phyloP scores from a whole-genome alignment of 768 basidiomycete species.

The Hydnomerulius pinastri region DNA sequence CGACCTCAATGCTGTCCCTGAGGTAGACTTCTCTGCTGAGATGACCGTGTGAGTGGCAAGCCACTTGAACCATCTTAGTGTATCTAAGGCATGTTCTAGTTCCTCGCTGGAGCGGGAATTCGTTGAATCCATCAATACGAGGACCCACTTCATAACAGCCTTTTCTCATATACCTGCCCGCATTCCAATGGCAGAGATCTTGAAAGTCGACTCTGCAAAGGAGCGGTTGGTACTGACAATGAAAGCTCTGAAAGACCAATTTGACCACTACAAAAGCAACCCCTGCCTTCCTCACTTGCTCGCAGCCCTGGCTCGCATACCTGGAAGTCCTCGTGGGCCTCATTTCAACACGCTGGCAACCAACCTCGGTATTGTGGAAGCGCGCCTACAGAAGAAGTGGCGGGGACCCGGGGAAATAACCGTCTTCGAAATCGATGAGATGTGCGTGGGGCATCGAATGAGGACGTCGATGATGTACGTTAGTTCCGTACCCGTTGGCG shows the following conservation, averaged over 20 bases:
- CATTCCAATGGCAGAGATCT: constrained; percentile 2
- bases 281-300: constrained; percentile 6
- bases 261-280: neutral
- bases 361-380: constrained; percentile 1
- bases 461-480: constrained; percentile 1
- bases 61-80: no score
- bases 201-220: neutral
- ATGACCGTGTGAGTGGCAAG: constrained; percentile 5
- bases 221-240: constrained; percentile 2
- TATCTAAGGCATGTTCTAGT: neutral
- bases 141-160: constrained; percentile 4
- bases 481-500: neutral
- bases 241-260: neutral
- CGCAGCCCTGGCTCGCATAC: neutral
- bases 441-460: constrained; percentile 5
- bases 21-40: constrained; percentile 7
- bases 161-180: constrained; percentile 3
- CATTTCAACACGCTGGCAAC: neutral
- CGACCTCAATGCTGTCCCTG: neutral
- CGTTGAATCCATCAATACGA: neutral
- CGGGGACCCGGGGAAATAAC: neutral
- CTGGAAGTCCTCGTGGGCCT: neutral
- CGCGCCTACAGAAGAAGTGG: neutral
- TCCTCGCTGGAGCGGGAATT: constrained; percentile 3
- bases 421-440: neutral